Base-by-base conservation (phyloP, 306 rosid genomes). In the Psophocarpus tetragonolobus region DNA sequence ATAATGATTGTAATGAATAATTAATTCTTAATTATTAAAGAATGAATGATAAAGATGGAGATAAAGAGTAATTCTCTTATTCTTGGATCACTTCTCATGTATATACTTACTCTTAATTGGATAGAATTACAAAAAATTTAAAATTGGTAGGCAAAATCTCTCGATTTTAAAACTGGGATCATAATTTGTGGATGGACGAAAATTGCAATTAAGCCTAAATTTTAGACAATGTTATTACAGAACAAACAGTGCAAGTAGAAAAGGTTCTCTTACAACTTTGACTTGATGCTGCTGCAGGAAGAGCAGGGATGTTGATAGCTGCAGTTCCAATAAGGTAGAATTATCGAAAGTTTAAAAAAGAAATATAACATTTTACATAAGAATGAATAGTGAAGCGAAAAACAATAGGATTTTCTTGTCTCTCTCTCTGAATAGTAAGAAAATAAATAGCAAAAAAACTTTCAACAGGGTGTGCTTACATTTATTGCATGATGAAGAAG, bases 281-380 rank as follows among this genome's bases (percentile, higher is more conserved):
- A 73, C 89, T 82, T 44, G 93, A 83, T 73, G 99, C 93, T 63
- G 96, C 99, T 0, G 97, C 99, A 57, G 99, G 99, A 84, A 95
- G 99, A 24, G 99, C 97, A 53, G 99, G 99, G 75, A 95, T 92
- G 84, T 86, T 92, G 82, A 95, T 85, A 77, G 91, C 96, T 92
- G 96, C 81, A 82, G 76, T 78, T 30, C 6, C 81, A 63, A 71
- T 29, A 79, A 24, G 48, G 69, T 47, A 51, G 62, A 74, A 47
- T 79, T 72, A 78, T 63, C 26, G 83, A 26, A 63, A 48, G 33
- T 30, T 45, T 7, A 29, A 20, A 61, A 30, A 78, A 36, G 57
- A 23, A 47, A 67, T 33, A 56, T 14, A 72, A 66, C 9, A 68
- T 39, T 73, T 41, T 12, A 35, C 5, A 53, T 27, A 42, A 75